phyloP scores from a whole-genome alignment of 1,284 basidiomycete genomes.

The Ceratobasidium sp. region DNA sequence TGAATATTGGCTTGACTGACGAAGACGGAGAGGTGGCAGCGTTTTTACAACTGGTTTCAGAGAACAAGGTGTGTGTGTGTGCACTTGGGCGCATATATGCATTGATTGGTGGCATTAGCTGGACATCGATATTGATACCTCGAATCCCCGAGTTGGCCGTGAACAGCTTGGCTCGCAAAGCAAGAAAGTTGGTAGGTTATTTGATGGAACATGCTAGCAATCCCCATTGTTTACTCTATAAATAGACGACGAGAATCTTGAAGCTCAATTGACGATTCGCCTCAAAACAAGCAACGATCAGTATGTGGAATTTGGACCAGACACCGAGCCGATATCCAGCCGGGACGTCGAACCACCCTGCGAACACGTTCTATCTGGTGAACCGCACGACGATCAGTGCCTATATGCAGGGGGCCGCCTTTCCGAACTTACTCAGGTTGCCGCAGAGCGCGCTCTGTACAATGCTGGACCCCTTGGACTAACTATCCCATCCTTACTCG shows the following conservation, averaged over 20 bases:
- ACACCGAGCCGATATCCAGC: constrained; percentile 43
- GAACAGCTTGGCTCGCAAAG: constrained; percentile 75
- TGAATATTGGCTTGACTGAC: constrained; percentile 23
- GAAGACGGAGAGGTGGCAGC: constrained; percentile 74
- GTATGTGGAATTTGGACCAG: too few relatives aligned
- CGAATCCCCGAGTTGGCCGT: constrained; percentile 61
- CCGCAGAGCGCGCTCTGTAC: background rate
- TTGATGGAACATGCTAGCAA: background rate
- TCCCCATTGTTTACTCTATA: background rate
- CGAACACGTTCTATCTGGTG: background rate
- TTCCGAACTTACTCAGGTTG: background rate
- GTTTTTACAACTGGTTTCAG: constrained; percentile 71
- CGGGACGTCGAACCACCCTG: too few relatives aligned
- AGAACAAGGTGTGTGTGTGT: constrained; percentile 60
- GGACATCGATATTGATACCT: constrained; percentile 69
- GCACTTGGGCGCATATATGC: background rate
- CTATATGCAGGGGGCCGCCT: background rate
- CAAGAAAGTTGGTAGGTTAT: constrained; percentile 73
- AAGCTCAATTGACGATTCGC: constrained; percentile 63
- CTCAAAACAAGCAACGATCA: constrained; percentile 50
- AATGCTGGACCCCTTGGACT: background rate
- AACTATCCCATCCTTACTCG: constrained; percentile 42
- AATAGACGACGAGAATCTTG: constrained; percentile 81
- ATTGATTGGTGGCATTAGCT: constrained; percentile 54
- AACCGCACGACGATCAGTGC: background rate